These are phyloP conservation scores for Cytospora piceicola DNA, from an alignment of 2,329 filamentous ascomycete species.

Conservation along the genomic window DNA sequence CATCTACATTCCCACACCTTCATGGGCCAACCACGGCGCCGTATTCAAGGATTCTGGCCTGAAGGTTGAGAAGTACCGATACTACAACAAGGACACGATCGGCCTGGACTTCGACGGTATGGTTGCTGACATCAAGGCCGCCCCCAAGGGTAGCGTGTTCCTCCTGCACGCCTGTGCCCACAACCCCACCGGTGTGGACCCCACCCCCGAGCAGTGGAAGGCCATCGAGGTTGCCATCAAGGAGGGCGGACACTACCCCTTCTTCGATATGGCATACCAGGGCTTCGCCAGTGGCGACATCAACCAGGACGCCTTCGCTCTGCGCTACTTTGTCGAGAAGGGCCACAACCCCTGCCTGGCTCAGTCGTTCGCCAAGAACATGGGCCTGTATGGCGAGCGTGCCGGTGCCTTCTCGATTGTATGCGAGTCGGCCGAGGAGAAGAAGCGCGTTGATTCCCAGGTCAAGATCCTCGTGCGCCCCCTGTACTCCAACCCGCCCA, in stretches of 20 bases:
- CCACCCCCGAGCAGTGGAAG: slow-evolving; percentile 88
- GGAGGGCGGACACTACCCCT: slow-evolving; percentile 84
- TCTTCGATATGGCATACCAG: slow-evolving; percentile 99
- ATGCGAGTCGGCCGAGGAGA: slow-evolving; percentile 82
- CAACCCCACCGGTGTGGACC: slow-evolving; percentile 97
- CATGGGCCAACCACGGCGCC: slow-evolving; percentile 97
- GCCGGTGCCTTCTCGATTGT: slow-evolving; percentile 96
- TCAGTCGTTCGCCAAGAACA: slow-evolving; percentile 99
- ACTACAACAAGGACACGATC: slow-evolving; percentile 99
- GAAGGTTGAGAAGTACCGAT: slow-evolving; percentile 91
- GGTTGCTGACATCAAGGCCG: slow-evolving; percentile 85
- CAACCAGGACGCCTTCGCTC: slow-evolving; percentile 88
- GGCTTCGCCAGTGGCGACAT: slow-evolving; percentile 94
- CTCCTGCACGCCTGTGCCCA: slow-evolving; percentile 96
- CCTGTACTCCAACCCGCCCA: slow-evolving; percentile 96
- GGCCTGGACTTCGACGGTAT: slow-evolving; percentile 96
- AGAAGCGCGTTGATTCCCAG: slow-evolving; percentile 94
- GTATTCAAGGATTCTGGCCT: slow-evolving; percentile 94
- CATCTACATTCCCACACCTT: slow-evolving; percentile 94
- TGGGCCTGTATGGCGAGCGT: slow-evolving; percentile 99
- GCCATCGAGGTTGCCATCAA: slow-evolving; percentile 87
- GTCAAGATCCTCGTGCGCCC: slow-evolving; percentile 98
- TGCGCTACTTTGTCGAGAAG: slow-evolving; percentile 90
- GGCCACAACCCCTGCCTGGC: slow-evolving; percentile 86
- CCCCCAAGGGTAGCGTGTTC: slow-evolving; percentile 85